These are phyloP conservation scores for Daedalea quercina DNA, from an alignment of 768 basidiomycete species.

Conservation along the genomic window DNA sequence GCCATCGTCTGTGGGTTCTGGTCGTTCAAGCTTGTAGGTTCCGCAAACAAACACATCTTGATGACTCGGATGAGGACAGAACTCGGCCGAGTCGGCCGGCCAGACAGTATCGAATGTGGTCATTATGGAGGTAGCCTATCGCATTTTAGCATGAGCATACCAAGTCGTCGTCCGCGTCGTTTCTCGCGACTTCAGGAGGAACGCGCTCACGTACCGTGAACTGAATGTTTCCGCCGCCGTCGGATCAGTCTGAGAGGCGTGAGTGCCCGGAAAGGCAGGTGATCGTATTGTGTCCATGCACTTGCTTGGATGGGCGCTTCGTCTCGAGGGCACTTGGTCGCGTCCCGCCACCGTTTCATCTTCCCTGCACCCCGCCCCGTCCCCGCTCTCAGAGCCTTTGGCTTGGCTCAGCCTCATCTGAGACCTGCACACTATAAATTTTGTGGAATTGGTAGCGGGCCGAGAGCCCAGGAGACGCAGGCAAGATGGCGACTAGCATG, in stretches of 20 bases:
- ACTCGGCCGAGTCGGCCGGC: conserved; percentile 89
- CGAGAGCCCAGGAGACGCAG: not conserved
- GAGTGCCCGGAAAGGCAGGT: not conserved
- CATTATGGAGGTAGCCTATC: too few relatives aligned
- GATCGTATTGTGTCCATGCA: too few relatives aligned
- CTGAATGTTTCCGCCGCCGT: not conserved
- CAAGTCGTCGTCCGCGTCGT: too few relatives aligned
- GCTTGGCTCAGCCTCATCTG: not conserved
- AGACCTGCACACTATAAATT: not conserved
- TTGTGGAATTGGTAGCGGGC: not conserved
- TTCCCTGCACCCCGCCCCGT: not conserved
- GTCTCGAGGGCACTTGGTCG: not conserved
- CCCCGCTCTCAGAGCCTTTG: not conserved
- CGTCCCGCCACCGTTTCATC: not conserved
- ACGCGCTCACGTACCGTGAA: too few relatives aligned
- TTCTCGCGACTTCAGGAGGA: too few relatives aligned
- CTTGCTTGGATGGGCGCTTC: not conserved
- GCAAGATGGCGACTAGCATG: conserved; percentile 81
- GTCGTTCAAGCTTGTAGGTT: conserved; percentile 75
- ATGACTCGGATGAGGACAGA: conserved; percentile 64
- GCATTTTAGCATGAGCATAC: too few relatives aligned
- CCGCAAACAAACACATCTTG: conserved; percentile 76
- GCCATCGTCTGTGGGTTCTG: not conserved
- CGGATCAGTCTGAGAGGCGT: not conserved
- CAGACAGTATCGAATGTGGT: conserved; percentile 54